These are phyloP conservation scores for Tuber calosporum DNA, from an alignment of 495 filamentous ascomycete species.

Conservation along the genomic window DNA sequence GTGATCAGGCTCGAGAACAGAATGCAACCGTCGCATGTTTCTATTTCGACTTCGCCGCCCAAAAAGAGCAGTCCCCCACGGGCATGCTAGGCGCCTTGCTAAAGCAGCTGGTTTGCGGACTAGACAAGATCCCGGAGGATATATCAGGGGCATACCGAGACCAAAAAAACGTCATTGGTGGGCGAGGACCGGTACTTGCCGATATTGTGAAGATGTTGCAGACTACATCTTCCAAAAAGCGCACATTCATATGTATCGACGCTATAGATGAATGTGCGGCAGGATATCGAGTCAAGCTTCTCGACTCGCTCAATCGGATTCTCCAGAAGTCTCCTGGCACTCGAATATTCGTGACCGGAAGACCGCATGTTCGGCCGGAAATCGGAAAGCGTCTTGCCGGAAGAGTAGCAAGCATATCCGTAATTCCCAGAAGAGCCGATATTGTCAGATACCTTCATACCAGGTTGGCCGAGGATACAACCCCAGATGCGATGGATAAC, in stretches of 20 bases:
- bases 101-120: background rate
- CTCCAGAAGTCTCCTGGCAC: background rate
- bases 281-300: background rate
- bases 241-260: background rate
- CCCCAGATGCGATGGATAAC: background rate
- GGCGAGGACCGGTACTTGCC: too few relatives aligned
- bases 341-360: background rate
- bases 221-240: background rate
- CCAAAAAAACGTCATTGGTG: background rate
- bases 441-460: background rate
- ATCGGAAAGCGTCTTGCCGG: background rate
- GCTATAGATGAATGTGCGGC: background rate
- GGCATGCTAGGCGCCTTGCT: background rate
- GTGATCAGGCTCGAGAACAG: background rate
- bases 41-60: background rate
- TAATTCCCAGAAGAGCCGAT: background rate
- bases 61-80: background rate
- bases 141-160: background rate
- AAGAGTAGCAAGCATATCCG: background rate
- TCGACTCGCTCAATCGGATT: background rate
- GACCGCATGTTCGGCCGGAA: background rate
- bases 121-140: background rate
- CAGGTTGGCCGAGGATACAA: background rate
- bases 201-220: background rate
- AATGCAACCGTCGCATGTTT: background rate